phyloP scores from a whole-genome alignment of 1,284 basidiomycete species.

The Takashimella tepidaria region DNA sequence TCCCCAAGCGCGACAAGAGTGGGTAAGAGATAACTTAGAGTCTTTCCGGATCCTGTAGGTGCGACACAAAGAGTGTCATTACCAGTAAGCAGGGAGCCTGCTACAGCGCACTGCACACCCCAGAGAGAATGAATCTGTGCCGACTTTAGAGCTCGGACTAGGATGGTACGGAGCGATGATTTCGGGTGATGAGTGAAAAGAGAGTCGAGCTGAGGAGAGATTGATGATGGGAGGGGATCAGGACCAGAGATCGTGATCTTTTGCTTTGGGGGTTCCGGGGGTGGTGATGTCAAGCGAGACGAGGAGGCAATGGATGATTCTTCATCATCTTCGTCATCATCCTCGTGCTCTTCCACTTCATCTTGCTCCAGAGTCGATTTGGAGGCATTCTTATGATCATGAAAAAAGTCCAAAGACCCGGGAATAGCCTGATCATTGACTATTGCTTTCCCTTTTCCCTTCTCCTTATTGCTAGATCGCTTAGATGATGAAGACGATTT shows the following conservation, averaged over 20 bases:
- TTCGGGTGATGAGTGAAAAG: conserved; percentile 22
- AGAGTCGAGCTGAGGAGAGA: conserved; percentile 38
- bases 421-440: conserved; percentile 53
- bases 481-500: neutral
- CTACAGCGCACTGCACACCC: conserved; percentile 42
- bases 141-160: conserved; percentile 21
- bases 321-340: conserved; percentile 18
- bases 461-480: conserved; percentile 23
- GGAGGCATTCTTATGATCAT: conserved; percentile 61
- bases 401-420: conserved; percentile 79
- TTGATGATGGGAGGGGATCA: conserved; percentile 41
- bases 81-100: conserved; percentile 49
- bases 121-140: conserved; percentile 33
- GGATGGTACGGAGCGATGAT: conserved; percentile 27
- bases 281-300: conserved; percentile 7
- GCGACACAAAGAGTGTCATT: conserved; percentile 86
- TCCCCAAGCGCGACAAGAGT: conserved; percentile 62
- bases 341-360: conserved; percentile 21
- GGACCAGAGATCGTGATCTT: conserved; percentile 45
- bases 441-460: conserved; percentile 32
- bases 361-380: no score
- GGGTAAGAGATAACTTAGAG: conserved; percentile 80
- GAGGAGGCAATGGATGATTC: conserved; percentile 12
- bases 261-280: conserved; percentile 41
- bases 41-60: conserved; percentile 92